phyloP scores from a whole-genome alignment of 2,329 filamentous ascomycete genomes.

The Cadophora luteo-olivacea region DNA sequence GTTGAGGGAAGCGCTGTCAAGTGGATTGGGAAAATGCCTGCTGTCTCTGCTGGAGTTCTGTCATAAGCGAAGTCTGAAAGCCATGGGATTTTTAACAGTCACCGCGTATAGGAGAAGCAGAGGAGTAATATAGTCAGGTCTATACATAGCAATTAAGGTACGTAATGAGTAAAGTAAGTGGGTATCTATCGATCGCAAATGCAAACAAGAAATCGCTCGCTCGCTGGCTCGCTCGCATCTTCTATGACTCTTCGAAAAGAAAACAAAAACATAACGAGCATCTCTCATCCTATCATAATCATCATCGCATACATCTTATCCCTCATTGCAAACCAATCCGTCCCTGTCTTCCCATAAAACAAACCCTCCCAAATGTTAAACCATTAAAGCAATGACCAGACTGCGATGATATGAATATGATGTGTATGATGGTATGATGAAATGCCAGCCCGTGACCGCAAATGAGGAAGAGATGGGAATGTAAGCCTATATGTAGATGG shows the following conservation, averaged over 20 bases:
- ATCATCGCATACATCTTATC: conserved; percentile 1
- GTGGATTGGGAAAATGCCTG: conserved; percentile 16
- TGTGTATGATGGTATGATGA: conserved; percentile 8
- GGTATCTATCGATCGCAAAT: conserved; percentile 18
- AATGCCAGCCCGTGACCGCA: conserved; percentile 17
- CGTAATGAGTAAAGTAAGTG: conserved; percentile 14
- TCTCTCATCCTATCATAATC: conserved; percentile 6
- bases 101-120: not conserved
- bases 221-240: not conserved
- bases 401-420: conserved; percentile 8
- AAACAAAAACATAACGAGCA: conserved; percentile 1
- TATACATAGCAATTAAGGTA: conserved; percentile 2
- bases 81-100: not conserved
- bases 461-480: conserved; percentile 1
- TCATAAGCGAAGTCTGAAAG: too few relatives aligned
- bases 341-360: not conserved
- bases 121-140: not conserved
- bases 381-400: conserved; percentile 22
- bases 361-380: conserved; percentile 14
- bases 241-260: not conserved
- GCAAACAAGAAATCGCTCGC: not conserved
- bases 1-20: not conserved
- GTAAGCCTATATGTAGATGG: conserved; percentile 1
- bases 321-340: conserved; percentile 5
- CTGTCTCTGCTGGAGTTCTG: not conserved